phyloP scores from a whole-genome alignment of 2,329 filamentous ascomycete genomes.

The Aspergillus eucalypticola region DNA sequence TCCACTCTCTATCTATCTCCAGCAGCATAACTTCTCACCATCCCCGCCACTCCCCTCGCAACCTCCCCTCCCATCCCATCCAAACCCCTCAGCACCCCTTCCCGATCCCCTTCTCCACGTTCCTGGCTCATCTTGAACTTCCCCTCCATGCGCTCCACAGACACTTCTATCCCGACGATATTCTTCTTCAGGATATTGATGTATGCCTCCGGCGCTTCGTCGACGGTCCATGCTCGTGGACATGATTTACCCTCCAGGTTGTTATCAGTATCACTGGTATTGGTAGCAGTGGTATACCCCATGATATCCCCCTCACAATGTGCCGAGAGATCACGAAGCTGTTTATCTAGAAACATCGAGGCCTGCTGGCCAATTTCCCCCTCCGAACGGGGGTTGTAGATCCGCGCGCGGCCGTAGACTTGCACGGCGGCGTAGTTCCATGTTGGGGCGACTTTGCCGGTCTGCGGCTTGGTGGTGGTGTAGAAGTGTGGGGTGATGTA shows the following conservation, averaged over 20 bases:
- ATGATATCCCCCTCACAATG: conserved; percentile 58
- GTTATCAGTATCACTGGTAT: conserved; percentile 27
- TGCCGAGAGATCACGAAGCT: conserved; percentile 45
- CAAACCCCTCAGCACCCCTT: conserved; percentile 63
- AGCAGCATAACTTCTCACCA: conserved; percentile 11
- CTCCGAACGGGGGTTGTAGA: conserved; percentile 51
- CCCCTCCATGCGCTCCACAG: no score
- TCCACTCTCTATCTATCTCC: not conserved
- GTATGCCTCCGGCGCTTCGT: conserved; percentile 47
- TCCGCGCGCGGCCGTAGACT: conserved; percentile 59
- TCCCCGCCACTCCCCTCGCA: conserved; percentile 6
- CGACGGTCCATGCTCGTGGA: conserved; percentile 53
- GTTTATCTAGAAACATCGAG: conserved; percentile 50
- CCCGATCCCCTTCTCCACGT: conserved; percentile 35
- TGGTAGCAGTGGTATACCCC: conserved; percentile 46
- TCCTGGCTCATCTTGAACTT: no score
- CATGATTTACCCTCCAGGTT: conserved; percentile 45
- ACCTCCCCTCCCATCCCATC: conserved; percentile 15
- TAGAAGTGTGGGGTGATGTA: conserved; percentile 72
- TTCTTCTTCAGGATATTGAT: no score
- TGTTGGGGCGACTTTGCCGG: conserved; percentile 68
- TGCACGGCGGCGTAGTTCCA: conserved; percentile 71
- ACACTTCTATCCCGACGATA: no score
- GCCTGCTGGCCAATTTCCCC: conserved; percentile 47
- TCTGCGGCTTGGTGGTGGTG: conserved; percentile 62